phyloP scores from a whole-genome alignment of 148 eudicot genomes.

The Chenopodium berlandieri region DNA sequence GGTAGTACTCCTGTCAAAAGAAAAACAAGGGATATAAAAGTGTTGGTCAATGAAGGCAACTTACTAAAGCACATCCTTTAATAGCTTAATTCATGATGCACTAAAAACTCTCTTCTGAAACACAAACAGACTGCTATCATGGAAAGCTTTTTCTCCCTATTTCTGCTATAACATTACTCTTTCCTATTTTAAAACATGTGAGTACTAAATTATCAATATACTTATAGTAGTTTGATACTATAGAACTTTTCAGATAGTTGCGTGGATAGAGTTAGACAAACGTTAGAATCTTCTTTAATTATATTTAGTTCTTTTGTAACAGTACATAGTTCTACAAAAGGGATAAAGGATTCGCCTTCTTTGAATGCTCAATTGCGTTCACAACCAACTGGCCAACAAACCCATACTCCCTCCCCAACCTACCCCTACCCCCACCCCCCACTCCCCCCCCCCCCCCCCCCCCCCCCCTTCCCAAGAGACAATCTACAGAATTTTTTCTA shows the following conservation, averaged over 20 bases:
- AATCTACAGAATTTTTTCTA: too few species aligned
- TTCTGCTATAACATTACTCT: background rate
- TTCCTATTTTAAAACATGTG: background rate
- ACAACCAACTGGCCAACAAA: background rate
- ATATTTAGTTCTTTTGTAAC: background rate
- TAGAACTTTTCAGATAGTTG: background rate
- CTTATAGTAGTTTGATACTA: background rate
- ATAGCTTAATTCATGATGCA: background rate
- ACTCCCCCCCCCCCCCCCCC: too few species aligned
- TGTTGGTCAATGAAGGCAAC: constrained; percentile 5
- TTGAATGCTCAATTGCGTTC: background rate
- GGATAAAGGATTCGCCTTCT: too few species aligned
- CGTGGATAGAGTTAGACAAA: background rate
- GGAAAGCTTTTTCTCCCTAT: background rate
- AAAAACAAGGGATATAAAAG: background rate
- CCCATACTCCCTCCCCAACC: too few species aligned
- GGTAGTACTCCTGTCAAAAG: constrained; percentile 69
- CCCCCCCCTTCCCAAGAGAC: too few species aligned
- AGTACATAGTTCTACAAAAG: background rate
- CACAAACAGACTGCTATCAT: background rate
- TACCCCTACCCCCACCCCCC: too few species aligned
- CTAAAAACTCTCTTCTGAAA: background rate
- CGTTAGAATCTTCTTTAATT: background rate
- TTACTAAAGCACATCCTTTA: background rate
- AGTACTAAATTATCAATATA: background rate